Base-by-base conservation (phyloP, 768 basidiomycete species). In the Collybia sordida region DNA sequence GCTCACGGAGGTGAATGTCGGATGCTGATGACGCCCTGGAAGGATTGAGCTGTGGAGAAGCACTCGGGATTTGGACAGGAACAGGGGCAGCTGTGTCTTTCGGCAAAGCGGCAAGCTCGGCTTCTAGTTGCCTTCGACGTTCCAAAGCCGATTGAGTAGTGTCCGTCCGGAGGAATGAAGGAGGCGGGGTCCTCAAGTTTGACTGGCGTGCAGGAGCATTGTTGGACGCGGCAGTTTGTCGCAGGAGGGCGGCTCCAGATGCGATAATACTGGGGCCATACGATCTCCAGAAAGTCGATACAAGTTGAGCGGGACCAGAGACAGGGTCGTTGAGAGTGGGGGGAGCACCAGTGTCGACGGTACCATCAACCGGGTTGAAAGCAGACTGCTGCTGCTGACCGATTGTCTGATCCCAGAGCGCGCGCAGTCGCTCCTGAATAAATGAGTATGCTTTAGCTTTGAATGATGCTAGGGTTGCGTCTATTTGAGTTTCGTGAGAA, bases 401-500 rank as follows among this genome's bases (percentile, higher is more conserved):
- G 5, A 83, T 59, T 2, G 78, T 70, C 23, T 82, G 75, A 39
- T 80, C 83, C 91, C 90, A 92, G 2, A 88, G 55, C 6, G 75
- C 73, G 45, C 82, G 74, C 9, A 86, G 60, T 7, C 81, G 78
- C 24, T 81, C 78, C 58, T 89, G 89, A 5, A 91, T 48, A 62
- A 85, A 88, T 11, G 72, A 56, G 65, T 86, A 88, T 8, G 81
- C 63, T 14, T 76, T 74, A 4, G 70, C 70, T 60, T 85, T 83
- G 56, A 85, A 65, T 45, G 82, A 77, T 3, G 86, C 83, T 35
- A 97, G 80, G 4, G 86, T 74, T 12, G 81, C 80, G 64, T 98
- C 94, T 63, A 98, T 95, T 63, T 93, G 84, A 1, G 72, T 59
- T 67, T 98, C 94, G 62, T 97, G 90, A 17, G 80, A 72, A 45